These are phyloP conservation scores for Colletotrichum horii DNA, from an alignment of 2,329 filamentous ascomycete species.

Conservation along the genomic window DNA sequence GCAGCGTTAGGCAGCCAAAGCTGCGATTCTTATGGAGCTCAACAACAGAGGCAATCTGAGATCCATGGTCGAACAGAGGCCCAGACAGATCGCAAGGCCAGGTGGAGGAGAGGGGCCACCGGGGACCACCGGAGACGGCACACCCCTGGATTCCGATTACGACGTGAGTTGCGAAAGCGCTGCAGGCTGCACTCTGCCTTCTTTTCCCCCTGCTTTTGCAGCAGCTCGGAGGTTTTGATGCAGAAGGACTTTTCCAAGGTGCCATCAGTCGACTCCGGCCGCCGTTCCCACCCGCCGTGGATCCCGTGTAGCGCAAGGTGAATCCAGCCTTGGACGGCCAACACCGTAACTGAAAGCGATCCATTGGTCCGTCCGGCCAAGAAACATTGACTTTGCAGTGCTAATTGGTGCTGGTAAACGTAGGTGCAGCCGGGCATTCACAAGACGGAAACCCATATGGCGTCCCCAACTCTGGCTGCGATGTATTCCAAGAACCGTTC, in stretches of 20 bases:
- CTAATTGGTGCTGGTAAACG: background rate
- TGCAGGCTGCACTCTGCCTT: background rate
- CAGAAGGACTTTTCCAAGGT: slow-evolving; percentile 3
- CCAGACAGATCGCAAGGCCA: slow-evolving; percentile 3
- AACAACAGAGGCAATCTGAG: slow-evolving; percentile 11
- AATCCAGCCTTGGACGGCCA: background rate
- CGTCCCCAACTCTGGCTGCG: background rate
- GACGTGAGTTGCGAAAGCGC: background rate
- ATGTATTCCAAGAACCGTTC: background rate
- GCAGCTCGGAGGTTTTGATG: slow-evolving; percentile 8
- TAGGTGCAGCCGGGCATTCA: background rate
- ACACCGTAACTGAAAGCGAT: background rate
- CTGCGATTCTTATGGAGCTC: background rate
- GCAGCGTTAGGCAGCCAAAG: background rate
- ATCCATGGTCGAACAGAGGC: slow-evolving; percentile 9
- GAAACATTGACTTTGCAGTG: background rate
- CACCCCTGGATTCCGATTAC: slow-evolving; percentile 4
- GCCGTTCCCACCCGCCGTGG: background rate
- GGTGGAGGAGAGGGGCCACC: slow-evolving; percentile 1
- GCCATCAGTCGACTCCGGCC: background rate
- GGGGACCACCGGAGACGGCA: slow-evolving; percentile 8
- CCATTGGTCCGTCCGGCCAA: background rate
- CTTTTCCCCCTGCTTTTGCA: slow-evolving; percentile 2
- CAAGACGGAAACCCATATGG: background rate
- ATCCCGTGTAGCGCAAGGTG: background rate